phyloP scores from a whole-genome alignment of 1,284 basidiomycete species.

The Coniferiporia sulphurascens region DNA sequence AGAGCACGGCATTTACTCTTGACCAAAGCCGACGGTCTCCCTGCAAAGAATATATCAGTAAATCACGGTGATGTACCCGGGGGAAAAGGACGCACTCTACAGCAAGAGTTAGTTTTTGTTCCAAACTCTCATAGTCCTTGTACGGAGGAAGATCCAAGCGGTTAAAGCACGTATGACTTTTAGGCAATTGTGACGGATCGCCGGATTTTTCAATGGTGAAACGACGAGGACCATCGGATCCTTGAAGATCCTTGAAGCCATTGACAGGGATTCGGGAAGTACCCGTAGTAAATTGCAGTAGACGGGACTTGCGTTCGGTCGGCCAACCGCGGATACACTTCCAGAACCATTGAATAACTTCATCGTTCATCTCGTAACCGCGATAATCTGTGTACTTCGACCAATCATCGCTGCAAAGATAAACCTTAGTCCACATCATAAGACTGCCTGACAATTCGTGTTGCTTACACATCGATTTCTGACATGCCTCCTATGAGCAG shows the following conservation, averaged over 20 bases:
- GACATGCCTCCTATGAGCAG: slow-evolving; percentile 98
- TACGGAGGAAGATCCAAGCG: slow-evolving; percentile 90
- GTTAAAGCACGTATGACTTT: slow-evolving; percentile 91
- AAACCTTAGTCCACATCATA: slow-evolving; percentile 4
- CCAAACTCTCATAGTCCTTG: slow-evolving; percentile 83
- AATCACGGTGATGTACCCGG: slow-evolving; percentile 9
- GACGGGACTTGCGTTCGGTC: slow-evolving; percentile 89
- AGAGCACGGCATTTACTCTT: slow-evolving; percentile 29
- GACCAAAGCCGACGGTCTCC: slow-evolving; percentile 44
- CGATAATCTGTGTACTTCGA: slow-evolving; percentile 84
- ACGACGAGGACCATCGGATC: slow-evolving; percentile 90
- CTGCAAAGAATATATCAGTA: slow-evolving; percentile 23
- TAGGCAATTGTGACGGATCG: slow-evolving; percentile 85
- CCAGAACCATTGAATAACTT: slow-evolving; percentile 99
- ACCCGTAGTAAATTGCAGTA: slow-evolving; percentile 96
- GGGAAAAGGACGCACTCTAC: slow-evolving; percentile 61
- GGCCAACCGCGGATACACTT: slow-evolving; percentile 96
- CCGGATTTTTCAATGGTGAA: slow-evolving; percentile 97
- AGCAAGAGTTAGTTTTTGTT: slow-evolving; percentile 85
- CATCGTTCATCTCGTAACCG: slow-evolving; percentile 81
- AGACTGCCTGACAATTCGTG: slow-evolving; percentile 1
- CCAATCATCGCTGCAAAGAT: slow-evolving; percentile 66
- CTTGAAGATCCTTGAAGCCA: slow-evolving; percentile 98
- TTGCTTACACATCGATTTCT: slow-evolving; percentile 90
- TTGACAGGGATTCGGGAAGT: slow-evolving; percentile 97